Base-by-base conservation (phyloP, 2,329 filamentous ascomycete genomes). In the Sporothrix curviconia region DNA sequence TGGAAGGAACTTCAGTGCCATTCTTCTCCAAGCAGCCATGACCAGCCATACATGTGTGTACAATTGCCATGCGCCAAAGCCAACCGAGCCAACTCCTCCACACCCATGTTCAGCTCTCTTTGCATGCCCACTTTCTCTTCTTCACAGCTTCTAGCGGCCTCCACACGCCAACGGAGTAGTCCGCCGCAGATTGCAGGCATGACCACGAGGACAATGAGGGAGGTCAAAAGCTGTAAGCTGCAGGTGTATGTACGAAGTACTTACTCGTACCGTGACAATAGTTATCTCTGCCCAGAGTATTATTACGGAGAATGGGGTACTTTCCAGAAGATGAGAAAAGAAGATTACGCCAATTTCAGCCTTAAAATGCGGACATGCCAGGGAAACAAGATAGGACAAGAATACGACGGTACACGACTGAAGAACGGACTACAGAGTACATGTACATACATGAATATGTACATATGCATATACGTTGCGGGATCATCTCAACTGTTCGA, bases 341-440 rank as follows among this genome's bases (percentile, higher is more conserved):
- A n/a, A n/a, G n/a, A n/a, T n/a, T n/a, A n/a, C n/a, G n/a, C 49
- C 49, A 40, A 52, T 52, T 40, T 40, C 49, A 52, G 49, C 49
- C 47, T 51, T 51, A 51, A 51, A 50, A 51, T 25, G 34, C 39
- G 47, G 47, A 6, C 17, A 25, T 7, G 7, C 19, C 4, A 7
- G 28, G 15, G 7, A 36, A 22, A 14, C n/a, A 32, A 39, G 19
- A 19, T 30, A 28, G 24, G 34, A 37, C 34, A 12, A 49, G 44
- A 19, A 14, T 19, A 24, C 19, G 22, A 39, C 6, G 4, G 7
- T 15, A 28, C 22, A 28, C 30, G 25, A 19, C n/a, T 12, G 32
- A n/a, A 32, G 22, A 52, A 50, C 30, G 32, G 37, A 50, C 36
- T n/a, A 36, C 46, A 50, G 19, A 30, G n/a, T 8, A 22, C 1